Evolutionary conservation across 2,329 filamentous ascomycete genomes (phyloP).

Genomic region (Aspergillus vadensis): DNA sequence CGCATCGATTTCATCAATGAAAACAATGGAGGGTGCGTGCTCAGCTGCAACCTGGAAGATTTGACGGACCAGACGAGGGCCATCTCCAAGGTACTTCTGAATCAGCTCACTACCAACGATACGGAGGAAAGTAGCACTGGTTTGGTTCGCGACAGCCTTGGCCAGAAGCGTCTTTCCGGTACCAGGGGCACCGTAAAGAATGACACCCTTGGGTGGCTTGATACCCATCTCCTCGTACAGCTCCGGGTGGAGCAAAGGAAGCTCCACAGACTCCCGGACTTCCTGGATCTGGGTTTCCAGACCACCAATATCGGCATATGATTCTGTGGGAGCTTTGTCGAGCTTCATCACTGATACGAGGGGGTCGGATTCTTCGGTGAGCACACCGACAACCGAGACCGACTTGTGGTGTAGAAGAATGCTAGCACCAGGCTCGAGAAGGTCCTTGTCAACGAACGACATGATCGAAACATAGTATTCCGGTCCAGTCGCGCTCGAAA

Average conservation of each 20-base stretch:
- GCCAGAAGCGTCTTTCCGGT: slow-evolving; percentile 95
- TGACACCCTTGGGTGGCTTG: slow-evolving; percentile 99
- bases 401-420: slow-evolving; percentile 97
- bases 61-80: slow-evolving; percentile 89
- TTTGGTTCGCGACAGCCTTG: slow-evolving; percentile 97
- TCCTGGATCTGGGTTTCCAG: slow-evolving; percentile 95
- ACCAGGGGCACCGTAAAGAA: slow-evolving; percentile 94
- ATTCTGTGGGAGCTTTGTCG: slow-evolving; percentile 97
- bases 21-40: slow-evolving; percentile 94
- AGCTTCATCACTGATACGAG: slow-evolving; percentile 98
- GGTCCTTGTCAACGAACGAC: slow-evolving; percentile 99
- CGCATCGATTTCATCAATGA: slow-evolving; percentile 98
- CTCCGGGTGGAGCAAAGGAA: slow-evolving; percentile 92
- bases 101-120: slow-evolving; percentile 97
- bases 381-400: slow-evolving; percentile 93
- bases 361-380: slow-evolving; percentile 95
- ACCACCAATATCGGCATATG: slow-evolving; percentile 97
- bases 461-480: slow-evolving; percentile 99
- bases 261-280: slow-evolving; percentile 93
- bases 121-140: slow-evolving; percentile 95
- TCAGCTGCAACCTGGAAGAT: slow-evolving; percentile 89
- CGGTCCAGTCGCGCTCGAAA: slow-evolving; percentile 93
- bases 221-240: slow-evolving; percentile 99
- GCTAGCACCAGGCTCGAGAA: slow-evolving; percentile 92
- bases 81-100: slow-evolving; percentile 97